Evolutionary conservation across 2,329 filamentous ascomycete species (phyloP).

Genomic region (Parastagonospora avenae): DNA sequence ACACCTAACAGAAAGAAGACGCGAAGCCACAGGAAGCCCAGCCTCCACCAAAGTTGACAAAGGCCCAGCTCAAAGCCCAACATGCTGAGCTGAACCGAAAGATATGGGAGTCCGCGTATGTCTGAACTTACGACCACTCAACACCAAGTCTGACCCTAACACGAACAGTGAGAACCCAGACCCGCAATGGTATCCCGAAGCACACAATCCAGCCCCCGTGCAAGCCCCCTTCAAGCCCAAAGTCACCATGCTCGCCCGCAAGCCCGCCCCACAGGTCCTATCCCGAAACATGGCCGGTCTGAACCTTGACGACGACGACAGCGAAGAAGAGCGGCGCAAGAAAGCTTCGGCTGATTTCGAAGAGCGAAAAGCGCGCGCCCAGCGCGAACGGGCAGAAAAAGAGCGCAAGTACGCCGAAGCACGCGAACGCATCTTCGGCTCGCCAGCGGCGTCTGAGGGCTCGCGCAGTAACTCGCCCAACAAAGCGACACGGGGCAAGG

Average conservation of each 20-base stretch:
- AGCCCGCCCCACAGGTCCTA: conserved; percentile 68
- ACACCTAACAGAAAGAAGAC: conserved; percentile 41
- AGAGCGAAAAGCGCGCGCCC: conserved; percentile 77
- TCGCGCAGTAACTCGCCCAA: conserved; percentile 44
- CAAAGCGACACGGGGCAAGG: conserved; percentile 43
- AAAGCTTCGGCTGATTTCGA: conserved; percentile 71
- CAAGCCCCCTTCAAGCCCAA: conserved; percentile 77
- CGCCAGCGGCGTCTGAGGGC: conserved; percentile 46
- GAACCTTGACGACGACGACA: conserved; percentile 61
- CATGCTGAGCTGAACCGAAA: conserved; percentile 84
- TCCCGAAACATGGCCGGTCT: conserved; percentile 60
- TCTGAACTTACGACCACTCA: conserved; percentile 1
- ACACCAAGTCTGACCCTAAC: conserved; percentile 17
- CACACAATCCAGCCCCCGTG: conserved; percentile 66
- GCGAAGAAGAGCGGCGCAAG: conserved; percentile 65
- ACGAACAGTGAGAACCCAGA: conserved; percentile 70
- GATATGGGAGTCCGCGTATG: conserved; percentile 88
- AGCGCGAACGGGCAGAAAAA: conserved; percentile 84
- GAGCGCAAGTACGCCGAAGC: conserved; percentile 89
- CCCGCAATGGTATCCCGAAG: conserved; percentile 75
- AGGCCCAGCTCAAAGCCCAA: conserved; percentile 76
- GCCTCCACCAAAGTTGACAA: conserved; percentile 62
- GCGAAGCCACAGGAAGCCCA: conserved; percentile 46
- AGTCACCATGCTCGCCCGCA: conserved; percentile 84
- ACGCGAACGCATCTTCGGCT: conserved; percentile 84